These are phyloP conservation scores for Polygonum aviculare DNA, from an alignment of 148 eudicot species.

Conservation along the genomic window DNA sequence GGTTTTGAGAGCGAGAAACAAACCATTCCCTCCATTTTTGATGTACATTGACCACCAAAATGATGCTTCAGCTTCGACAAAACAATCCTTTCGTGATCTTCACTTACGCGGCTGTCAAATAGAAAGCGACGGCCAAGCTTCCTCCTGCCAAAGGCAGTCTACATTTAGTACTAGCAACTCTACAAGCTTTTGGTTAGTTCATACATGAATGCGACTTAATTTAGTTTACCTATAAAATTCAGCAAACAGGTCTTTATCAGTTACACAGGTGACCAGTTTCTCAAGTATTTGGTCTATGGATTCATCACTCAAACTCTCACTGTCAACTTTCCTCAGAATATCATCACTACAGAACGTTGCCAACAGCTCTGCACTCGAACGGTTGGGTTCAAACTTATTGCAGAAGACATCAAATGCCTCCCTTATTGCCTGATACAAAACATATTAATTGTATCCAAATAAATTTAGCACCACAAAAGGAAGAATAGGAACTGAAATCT, in stretches of 20 bases:
- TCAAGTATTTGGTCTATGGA: slow-evolving; percentile 74
- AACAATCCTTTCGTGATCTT: slow-evolving; percentile 82
- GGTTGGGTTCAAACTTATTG: background rate
- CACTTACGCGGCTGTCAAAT: slow-evolving; percentile 82
- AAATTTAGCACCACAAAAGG: background rate
- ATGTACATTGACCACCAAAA: slow-evolving; percentile 80
- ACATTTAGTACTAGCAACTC: no score
- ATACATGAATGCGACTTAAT: no score
- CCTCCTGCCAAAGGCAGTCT: slow-evolving; percentile 29
- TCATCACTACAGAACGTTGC: slow-evolving; percentile 1
- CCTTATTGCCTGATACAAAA: background rate
- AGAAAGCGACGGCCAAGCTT: slow-evolving; percentile 75
- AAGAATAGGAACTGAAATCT: no score
- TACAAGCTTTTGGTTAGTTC: no score
- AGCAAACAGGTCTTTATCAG: background rate
- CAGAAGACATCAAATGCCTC: background rate
- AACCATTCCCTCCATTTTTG: slow-evolving; percentile 93
- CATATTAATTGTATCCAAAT: background rate
- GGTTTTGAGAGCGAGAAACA: background rate
- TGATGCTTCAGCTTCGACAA: slow-evolving; percentile 79
- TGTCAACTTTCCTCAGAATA: slow-evolving; percentile 66
- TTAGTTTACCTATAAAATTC: background rate
- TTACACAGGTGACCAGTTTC: slow-evolving; percentile 9
- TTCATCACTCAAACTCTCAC: slow-evolving; percentile 71
- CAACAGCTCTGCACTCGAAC: background rate